Conservation (phyloP, 1,139 yeast genomes). For the Trichomonascaceae sp. region DNA sequence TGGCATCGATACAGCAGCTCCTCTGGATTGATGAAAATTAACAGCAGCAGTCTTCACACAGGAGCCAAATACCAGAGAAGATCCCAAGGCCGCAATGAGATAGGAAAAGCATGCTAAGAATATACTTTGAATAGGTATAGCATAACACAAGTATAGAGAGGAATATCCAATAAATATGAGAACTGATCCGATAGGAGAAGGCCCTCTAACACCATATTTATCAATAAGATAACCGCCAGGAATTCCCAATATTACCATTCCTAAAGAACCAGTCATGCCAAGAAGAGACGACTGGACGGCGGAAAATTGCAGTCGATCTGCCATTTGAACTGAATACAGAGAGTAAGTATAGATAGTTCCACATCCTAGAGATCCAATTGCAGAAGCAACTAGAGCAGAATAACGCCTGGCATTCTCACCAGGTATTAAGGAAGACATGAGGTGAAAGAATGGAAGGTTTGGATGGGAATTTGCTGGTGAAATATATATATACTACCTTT, state of each 20-base stretch:
- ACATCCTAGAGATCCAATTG: slow-evolving; percentile 42
- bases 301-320: slow-evolving; percentile 43
- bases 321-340: slow-evolving; percentile 57
- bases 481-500: background rate
- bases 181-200: slow-evolving; percentile 34
- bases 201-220: slow-evolving; percentile 42
- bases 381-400: slow-evolving; percentile 18
- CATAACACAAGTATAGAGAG: slow-evolving; percentile 23
- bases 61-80: slow-evolving; percentile 30
- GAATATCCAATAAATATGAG: slow-evolving; percentile 25
- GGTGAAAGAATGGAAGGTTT: background rate
- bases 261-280: slow-evolving; percentile 52
- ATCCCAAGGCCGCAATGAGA: slow-evolving; percentile 30
- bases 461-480: background rate
- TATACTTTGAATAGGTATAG: slow-evolving; percentile 19
- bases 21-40: slow-evolving; percentile 32
- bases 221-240: slow-evolving; percentile 57
- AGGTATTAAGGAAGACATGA: background rate
- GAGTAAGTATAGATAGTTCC: slow-evolving; percentile 57
- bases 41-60: slow-evolving; percentile 32
- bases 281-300: slow-evolving; percentile 51
- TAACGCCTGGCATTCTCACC: slow-evolving; percentile 18
- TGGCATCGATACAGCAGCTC: slow-evolving; percentile 34
- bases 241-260: slow-evolving; percentile 52
- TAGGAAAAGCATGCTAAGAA: slow-evolving; percentile 24